Conservation (phyloP, 202 grass and related monocot species). For the Saccharum hybrid region DNA sequence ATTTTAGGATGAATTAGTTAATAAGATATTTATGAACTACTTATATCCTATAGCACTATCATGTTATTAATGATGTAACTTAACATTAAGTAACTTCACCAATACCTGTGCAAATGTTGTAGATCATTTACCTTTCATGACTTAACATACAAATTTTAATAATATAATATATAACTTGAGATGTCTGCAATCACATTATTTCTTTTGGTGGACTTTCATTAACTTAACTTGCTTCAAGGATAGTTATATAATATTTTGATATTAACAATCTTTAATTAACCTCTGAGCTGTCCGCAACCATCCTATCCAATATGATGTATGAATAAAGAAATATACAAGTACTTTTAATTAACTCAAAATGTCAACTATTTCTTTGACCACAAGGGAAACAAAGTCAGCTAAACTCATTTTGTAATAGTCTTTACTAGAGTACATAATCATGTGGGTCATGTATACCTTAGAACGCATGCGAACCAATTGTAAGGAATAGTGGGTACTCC, state of each 20-base stretch:
- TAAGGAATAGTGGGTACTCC: not conserved
- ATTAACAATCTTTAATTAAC: not conserved
- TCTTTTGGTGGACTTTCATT: not conserved
- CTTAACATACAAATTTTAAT: not conserved
- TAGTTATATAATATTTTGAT: constrained; percentile 40
- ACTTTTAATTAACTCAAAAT: constrained; percentile 13
- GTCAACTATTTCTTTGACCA: constrained; percentile 39
- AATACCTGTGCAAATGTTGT: not conserved
- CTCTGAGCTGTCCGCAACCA: not conserved
- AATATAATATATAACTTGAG: not conserved
- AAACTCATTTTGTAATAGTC: constrained; percentile 28
- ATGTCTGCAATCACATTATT: not conserved
- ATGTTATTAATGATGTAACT: not conserved
- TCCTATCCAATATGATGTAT: not conserved
- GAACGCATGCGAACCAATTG: not conserved
- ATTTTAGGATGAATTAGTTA: not conserved
- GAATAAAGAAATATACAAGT: not conserved
- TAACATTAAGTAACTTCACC: not conserved
- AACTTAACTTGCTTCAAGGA: not conserved
- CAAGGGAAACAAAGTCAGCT: constrained; percentile 21
- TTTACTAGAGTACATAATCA: not conserved
- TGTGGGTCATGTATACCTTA: constrained; percentile 13
- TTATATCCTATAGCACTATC: not conserved
- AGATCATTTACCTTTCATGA: not conserved
- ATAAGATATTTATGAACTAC: not conserved